A percentile compares a stretch with the other conserved stretches of the same genome.
These are phyloP conservation scores for Leptomonas seymouri DNA, from an alignment of 208 protist species.

Conservation along the genomic window DNA sequence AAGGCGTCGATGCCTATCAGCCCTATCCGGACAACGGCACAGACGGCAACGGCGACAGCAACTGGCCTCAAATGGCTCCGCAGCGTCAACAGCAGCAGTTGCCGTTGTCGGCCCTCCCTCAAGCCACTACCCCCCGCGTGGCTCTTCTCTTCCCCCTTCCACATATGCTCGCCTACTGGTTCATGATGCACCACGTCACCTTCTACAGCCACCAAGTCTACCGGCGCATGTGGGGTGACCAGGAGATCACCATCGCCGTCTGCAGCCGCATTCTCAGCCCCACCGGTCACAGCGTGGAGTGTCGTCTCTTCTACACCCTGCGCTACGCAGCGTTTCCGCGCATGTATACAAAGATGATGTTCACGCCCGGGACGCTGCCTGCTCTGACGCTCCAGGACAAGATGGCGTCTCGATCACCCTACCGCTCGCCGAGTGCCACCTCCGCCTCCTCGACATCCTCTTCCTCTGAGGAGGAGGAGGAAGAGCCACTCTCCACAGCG, in stretches of 20 bases:
- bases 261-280: slow-evolving; percentile 67
- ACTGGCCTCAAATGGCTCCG: neutral
- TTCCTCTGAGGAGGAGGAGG: no score
- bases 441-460: no score
- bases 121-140: slow-evolving; percentile 7
- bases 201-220: slow-evolving; percentile 51
- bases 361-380: slow-evolving; percentile 52
- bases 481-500: neutral
- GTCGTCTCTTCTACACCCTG: slow-evolving; percentile 65
- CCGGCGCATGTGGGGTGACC: slow-evolving; percentile 45
- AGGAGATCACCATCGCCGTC: slow-evolving; percentile 60
- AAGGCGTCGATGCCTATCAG: slow-evolving; percentile 1
- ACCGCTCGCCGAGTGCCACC: slow-evolving; percentile 11
- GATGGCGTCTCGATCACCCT: slow-evolving; percentile 31
- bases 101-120: neutral
- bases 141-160: slow-evolving; percentile 39
- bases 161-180: slow-evolving; percentile 58
- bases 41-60: slow-evolving; percentile 2
- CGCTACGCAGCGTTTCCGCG: slow-evolving; percentile 44
- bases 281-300: slow-evolving; percentile 60
- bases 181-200: slow-evolving; percentile 63
- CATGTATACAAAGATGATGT: slow-evolving; percentile 70
- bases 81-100: neutral
- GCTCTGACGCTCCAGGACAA: slow-evolving; percentile 39
- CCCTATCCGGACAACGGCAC: slow-evolving; percentile 3